Percentiles rank a stretch among this genome's conserved stretches.
Evolutionary conservation across 2,329 filamentous ascomycete genomes (phyloP).

Genomic region (Aureobasidium mangrovei): DNA sequence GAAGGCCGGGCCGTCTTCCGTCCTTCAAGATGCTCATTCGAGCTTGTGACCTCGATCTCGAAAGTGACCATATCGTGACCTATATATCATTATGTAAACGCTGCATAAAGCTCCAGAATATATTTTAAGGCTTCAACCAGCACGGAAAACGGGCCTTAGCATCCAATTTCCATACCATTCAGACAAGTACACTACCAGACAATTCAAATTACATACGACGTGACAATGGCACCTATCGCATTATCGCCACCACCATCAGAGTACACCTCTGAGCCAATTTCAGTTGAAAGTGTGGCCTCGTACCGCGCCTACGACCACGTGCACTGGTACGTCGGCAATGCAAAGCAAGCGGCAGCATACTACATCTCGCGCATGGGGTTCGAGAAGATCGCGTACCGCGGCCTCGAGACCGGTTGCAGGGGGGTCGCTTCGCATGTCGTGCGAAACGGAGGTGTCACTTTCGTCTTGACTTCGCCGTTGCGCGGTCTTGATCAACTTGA

Average conservation of each 20-base stretch:
- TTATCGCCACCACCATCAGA: conserved; percentile 18
- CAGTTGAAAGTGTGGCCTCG: conserved; percentile 17
- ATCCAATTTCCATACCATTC: too few species aligned
- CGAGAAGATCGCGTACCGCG: conserved; percentile 69
- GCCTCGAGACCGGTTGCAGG: conserved; percentile 79
- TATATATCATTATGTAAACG: background rate
- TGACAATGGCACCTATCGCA: conserved; percentile 32
- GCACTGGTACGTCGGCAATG: conserved; percentile 94
- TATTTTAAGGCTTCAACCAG: too few species aligned
- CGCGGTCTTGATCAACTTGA: conserved; percentile 36
- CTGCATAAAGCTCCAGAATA: too few species aligned
- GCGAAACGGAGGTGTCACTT: conserved; percentile 64
- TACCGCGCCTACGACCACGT: conserved; percentile 88
- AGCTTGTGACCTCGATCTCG: background rate
- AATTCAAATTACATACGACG: too few species aligned
- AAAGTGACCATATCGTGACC: background rate
- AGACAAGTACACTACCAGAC: too few species aligned
- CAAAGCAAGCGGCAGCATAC: conserved; percentile 86
- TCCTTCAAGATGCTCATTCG: background rate
- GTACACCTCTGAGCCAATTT: background rate
- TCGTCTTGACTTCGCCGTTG: conserved; percentile 76
- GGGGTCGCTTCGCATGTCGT: conserved; percentile 78
- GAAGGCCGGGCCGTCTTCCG: background rate
- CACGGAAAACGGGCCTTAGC: too few species aligned
- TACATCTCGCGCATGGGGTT: conserved; percentile 87